Percentiles rank a stretch among this genome's conserved stretches.
phyloP scores from a whole-genome alignment of 2,329 filamentous ascomycete genomes.

The Blastomyces parvus region DNA sequence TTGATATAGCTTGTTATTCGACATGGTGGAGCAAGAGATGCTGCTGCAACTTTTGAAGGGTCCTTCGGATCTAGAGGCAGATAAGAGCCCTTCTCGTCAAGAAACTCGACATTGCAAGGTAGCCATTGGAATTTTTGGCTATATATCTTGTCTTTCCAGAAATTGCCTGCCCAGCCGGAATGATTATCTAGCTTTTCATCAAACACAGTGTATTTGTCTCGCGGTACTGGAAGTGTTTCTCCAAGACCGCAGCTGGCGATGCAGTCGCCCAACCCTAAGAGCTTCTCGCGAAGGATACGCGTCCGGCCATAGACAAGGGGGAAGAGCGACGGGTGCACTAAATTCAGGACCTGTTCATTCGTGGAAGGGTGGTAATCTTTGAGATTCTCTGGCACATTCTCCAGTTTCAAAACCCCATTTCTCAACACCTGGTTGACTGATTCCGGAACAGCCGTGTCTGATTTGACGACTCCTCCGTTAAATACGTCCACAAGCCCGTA shows the following conservation, averaged over 20 bases:
- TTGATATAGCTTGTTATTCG: constrained; percentile 34
- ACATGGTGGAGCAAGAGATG: not conserved
- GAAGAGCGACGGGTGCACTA: constrained; percentile 49
- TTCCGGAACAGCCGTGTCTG: constrained; percentile 36
- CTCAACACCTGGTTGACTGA: constrained; percentile 35
- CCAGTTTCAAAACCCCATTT: constrained; percentile 38
- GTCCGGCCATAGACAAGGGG: constrained; percentile 16
- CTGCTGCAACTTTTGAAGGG: constrained; percentile 13
- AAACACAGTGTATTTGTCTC: constrained; percentile 2
- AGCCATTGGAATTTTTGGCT: constrained; percentile 38
- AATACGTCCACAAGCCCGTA: constrained; percentile 35
- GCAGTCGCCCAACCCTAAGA: constrained; percentile 12
- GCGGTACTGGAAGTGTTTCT: constrained; percentile 15
- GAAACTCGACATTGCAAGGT: constrained; percentile 27
- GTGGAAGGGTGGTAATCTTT: constrained; percentile 55
- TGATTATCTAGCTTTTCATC: not conserved
- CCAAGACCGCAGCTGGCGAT: constrained; percentile 15
- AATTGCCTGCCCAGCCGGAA: not conserved
- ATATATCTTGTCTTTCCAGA: constrained; percentile 9
- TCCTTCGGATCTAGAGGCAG: not conserved
- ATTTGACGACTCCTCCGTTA: constrained; percentile 41
- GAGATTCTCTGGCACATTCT: constrained; percentile 40
- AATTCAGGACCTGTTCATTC: constrained; percentile 47
- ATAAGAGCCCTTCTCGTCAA: constrained; percentile 11
- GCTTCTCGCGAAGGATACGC: constrained; percentile 10